Conservation (phyloP, 192 early-diverging fungal species). For the Gamsiella multidivaricata region DNA sequence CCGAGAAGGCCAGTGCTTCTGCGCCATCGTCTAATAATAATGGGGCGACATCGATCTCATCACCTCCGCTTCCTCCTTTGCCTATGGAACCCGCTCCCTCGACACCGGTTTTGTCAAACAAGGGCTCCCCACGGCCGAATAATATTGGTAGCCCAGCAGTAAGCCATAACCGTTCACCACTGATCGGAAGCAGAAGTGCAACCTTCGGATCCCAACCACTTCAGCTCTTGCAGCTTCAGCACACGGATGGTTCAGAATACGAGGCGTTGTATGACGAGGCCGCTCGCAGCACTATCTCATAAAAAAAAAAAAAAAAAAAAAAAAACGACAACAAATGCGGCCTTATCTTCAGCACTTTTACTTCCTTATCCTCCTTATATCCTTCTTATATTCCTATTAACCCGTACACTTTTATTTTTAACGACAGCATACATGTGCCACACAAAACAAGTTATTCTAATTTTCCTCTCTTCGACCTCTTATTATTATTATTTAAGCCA, state of each 20-base stretch:
- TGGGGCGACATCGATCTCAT: neutral
- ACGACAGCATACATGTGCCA: no score
- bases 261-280: constrained; percentile 51
- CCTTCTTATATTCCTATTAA: no score
- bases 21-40: neutral
- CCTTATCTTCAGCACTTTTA: neutral
- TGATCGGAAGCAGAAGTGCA: neutral
- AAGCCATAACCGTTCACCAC: constrained; percentile 8
- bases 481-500: no score
- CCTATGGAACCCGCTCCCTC: constrained; percentile 5
- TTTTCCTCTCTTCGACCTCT: no score
- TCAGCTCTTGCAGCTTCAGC: constrained; percentile 15
- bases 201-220: constrained; percentile 1
- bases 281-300: constrained; percentile 47
- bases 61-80: constrained; percentile 7
- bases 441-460: no score
- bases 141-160: constrained; percentile 1
- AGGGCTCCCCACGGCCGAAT: constrained; percentile 5
- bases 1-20: neutral
- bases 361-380: neutral
- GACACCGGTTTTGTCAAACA: neutral
- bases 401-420: no score
- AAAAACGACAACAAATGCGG: neutral
- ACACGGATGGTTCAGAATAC: constrained; percentile 35
- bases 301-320: neutral